These are phyloP conservation scores for Cucumis sativus DNA, from an alignment of 306 rosid species.

Conservation along the genomic window DNA sequence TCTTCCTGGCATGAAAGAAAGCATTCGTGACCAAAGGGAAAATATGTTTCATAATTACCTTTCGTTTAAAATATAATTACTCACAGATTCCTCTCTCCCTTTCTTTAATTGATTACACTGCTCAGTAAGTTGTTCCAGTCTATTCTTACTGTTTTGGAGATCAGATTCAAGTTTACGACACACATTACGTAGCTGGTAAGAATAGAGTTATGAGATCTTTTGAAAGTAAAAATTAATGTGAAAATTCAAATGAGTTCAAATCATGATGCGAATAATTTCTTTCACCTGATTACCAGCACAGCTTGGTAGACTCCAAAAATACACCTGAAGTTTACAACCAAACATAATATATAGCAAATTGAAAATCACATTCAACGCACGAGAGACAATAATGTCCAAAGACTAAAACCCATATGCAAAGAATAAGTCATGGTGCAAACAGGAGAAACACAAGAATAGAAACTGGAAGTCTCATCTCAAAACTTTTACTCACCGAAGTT, in stretches of 20 bases:
- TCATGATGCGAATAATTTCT: background rate
- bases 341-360: background rate
- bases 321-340: constrained; percentile 39
- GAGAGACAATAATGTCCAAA: background rate
- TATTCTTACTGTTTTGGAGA: constrained; percentile 44
- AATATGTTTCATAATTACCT: background rate
- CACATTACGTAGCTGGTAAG: constrained; percentile 69
- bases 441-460: background rate
- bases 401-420: background rate
- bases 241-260: background rate
- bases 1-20: constrained; percentile 38
- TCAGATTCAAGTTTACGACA: constrained; percentile 66
- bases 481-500: constrained; percentile 69
- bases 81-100: constrained; percentile 89
- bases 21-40: constrained; percentile 3
- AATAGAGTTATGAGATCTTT: constrained; percentile 2
- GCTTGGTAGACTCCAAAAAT: constrained; percentile 98
- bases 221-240: background rate
- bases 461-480: background rate
- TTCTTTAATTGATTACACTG: constrained; percentile 55
- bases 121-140: constrained; percentile 48
- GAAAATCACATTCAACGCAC: background rate
- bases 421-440: background rate
- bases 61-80: constrained; percentile 11
- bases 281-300: constrained; percentile 93